phyloP scores from a whole-genome alignment of 2,329 filamentous ascomycete genomes.

The Calonectria pseudoreteaudii region DNA sequence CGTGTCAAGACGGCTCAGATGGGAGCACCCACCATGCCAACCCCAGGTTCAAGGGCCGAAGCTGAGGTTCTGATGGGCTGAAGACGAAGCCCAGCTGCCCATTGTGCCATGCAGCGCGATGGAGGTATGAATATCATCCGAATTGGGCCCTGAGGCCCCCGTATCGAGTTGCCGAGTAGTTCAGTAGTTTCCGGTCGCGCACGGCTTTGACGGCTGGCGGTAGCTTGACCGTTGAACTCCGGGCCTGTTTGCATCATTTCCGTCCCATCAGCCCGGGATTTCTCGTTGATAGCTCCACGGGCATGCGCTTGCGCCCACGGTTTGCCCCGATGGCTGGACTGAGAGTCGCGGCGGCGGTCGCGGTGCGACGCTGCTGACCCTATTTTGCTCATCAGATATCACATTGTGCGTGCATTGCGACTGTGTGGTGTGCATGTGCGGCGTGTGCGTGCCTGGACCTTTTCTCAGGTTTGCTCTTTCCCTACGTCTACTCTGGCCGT shows the following conservation, averaged over 20 bases:
- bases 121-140: background rate
- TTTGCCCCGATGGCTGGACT: constrained; percentile 22
- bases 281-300: constrained; percentile 18
- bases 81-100: background rate
- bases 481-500: background rate
- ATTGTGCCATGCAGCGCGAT: background rate
- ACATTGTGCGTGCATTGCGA: background rate
- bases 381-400: constrained; percentile 29
- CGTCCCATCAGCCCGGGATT: constrained; percentile 26
- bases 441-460: background rate
- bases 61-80: background rate
- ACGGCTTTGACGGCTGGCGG: background rate
- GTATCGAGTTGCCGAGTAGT: constrained; percentile 1
- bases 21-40: background rate
- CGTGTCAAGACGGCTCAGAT: constrained; percentile 2
- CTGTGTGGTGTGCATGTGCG: background rate
- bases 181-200: background rate
- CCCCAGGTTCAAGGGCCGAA: constrained; percentile 12
- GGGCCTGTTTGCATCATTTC: constrained; percentile 6
- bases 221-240: background rate
- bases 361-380: background rate
- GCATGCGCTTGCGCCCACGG: constrained; percentile 14
- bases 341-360: background rate
- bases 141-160: background rate
- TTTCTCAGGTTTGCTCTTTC: background rate